Evolutionary conservation across 2,329 filamentous ascomycete genomes (phyloP), one percentile per base, ranked within the genome.

Genomic region (Neocatenulostroma microsporum): DNA sequence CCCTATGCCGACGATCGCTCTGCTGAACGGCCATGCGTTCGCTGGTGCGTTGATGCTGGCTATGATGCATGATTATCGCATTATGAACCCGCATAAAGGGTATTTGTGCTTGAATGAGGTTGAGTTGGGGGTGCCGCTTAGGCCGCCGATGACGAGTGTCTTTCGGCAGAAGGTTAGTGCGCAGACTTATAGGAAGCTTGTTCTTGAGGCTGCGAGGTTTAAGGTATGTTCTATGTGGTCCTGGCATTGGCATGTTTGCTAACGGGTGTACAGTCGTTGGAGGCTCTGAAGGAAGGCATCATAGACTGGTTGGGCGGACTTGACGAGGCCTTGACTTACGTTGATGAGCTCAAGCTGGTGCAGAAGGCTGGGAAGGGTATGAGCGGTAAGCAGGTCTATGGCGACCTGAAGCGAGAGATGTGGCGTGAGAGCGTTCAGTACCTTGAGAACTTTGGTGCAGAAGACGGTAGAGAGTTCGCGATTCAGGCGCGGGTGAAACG

Each of bases 101-200:
- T 88, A 77, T 61, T 60, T 84, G 25, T 89, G 84, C 61, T 65
- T 91, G 48, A 89, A 89, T 60, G 84, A 91, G 64, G 69, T 91
- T 11, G 78, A 87, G 47, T 82, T 91, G 44, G 84, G 84, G 34
- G 80, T 80, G 1, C 75, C 80, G n/a, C 72, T 91, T 23, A 74
- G 78, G 47, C 72, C 83, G 3, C 70, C 82, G 41, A 87, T 93
- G 82, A 74, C 73, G 36, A 68, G 70, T 32, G 74, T 91, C 45
- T 89, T 91, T 66, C 71, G 82, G 11, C 65, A 79, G 49, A 91
- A 89, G 62, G 58, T 80, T 3, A 50, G 70, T 0, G 59, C 69
- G 1, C 40, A 54, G 2, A 68, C 70, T 0, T 82, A 80, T 56
- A 71, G 82, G 23, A 64, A 66, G 27, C 63, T 89, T 45, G 74